phyloP scores from a whole-genome alignment of 768 basidiomycete genomes.

The Lactarius vividus region DNA sequence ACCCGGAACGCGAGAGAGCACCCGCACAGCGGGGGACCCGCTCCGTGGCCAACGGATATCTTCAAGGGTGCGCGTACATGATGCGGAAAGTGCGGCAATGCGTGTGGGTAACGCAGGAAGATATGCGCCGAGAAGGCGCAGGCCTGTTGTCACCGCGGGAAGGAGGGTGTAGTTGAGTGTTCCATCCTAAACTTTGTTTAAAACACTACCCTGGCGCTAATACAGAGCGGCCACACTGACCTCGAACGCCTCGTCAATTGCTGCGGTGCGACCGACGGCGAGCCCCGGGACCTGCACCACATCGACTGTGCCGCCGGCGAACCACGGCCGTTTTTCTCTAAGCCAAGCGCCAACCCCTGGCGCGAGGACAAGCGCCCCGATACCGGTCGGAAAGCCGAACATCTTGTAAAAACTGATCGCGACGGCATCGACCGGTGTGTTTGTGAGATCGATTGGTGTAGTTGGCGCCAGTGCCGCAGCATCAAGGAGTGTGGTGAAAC shows the following conservation, averaged over 20 bases:
- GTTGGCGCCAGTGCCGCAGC: conserved; percentile 80
- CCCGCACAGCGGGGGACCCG: conserved; percentile 58
- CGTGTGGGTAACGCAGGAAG: conserved; percentile 76
- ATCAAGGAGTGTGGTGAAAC: conserved; percentile 75
- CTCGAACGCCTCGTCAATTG: conserved; percentile 75
- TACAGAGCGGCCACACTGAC: conserved; percentile 37
- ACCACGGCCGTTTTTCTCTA: conserved; percentile 66
- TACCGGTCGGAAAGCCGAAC: conserved; percentile 85
- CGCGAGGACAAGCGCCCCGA: conserved; percentile 62
- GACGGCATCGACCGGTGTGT: conserved; percentile 75
- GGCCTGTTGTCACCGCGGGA: conserved; percentile 74
- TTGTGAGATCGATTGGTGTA: conserved; percentile 60
- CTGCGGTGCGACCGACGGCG: conserved; percentile 56
- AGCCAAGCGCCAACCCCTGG: conserved; percentile 61
- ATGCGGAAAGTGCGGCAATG: conserved; percentile 64
- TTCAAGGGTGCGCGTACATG: conserved; percentile 54
- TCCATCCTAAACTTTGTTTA: conserved; percentile 57
- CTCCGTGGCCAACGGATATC: conserved; percentile 56
- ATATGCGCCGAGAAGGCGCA: conserved; percentile 74
- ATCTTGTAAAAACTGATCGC: conserved; percentile 87
- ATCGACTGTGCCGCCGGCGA: conserved; percentile 79
- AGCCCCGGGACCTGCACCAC: conserved; percentile 80
- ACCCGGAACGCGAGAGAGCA: conserved; percentile 60
- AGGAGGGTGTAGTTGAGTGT: conserved; percentile 80
- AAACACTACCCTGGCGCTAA: background rate